A percentile compares a stretch with the other conserved stretches of the same genome.
These are phyloP conservation scores for Exophiala alcalophila DNA, from an alignment of 2,329 filamentous ascomycete genomes.

Conservation along the genomic window DNA sequence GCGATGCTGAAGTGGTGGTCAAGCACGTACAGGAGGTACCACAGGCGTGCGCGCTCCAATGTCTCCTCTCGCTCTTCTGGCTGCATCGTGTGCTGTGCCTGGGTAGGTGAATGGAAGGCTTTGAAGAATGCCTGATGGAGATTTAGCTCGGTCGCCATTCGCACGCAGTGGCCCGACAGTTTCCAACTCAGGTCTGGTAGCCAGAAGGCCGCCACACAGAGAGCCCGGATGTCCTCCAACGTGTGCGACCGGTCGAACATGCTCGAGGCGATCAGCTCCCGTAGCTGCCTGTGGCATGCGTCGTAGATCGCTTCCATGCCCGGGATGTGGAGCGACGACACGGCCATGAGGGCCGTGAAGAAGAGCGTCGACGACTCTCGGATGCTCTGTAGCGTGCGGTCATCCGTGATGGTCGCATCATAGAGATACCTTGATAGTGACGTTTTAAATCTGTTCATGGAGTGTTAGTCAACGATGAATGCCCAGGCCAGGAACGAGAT, in stretches of 20 bases:
- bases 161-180: slow-evolving; percentile 56
- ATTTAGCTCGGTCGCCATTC: slow-evolving; percentile 57
- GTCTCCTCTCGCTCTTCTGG: slow-evolving; percentile 15
- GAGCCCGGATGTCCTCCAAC: slow-evolving; percentile 57
- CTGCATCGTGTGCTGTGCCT: slow-evolving; percentile 44
- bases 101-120: slow-evolving; percentile 49
- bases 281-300: slow-evolving; percentile 56
- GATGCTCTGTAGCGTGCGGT: slow-evolving; percentile 50
- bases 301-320: slow-evolving; percentile 52
- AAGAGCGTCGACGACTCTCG: slow-evolving; percentile 56
- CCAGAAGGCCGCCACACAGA: slow-evolving; percentile 62
- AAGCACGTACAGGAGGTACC: slow-evolving; percentile 63
- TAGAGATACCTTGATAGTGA: slow-evolving; percentile 26
- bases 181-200: slow-evolving; percentile 62
- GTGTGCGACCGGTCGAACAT: slow-evolving; percentile 58
- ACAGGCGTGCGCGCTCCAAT: slow-evolving; percentile 56
- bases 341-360: slow-evolving; percentile 55
- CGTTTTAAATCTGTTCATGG: too few species aligned
- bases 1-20: slow-evolving; percentile 64
- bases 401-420: slow-evolving; percentile 46
- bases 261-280: slow-evolving; percentile 55
- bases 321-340: slow-evolving; percentile 58
- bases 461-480: too few species aligned
- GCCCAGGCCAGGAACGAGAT: too few species aligned
- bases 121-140: slow-evolving; percentile 54